Evolutionary conservation across 208 protist species (phyloP).

Genomic region (Naegleria lovaniensis): DNA sequence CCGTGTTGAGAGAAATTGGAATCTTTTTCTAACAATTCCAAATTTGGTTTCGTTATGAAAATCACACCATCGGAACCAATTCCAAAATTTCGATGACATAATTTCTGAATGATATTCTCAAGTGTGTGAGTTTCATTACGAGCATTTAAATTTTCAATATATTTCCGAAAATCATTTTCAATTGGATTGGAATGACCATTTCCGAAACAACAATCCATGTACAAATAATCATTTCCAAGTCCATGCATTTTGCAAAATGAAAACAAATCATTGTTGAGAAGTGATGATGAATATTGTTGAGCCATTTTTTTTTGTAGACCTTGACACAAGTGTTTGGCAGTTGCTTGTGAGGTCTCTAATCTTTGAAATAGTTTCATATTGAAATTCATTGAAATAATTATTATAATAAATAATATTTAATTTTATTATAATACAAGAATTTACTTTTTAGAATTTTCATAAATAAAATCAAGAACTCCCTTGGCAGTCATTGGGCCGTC

Average conservation of each 20-base stretch:
- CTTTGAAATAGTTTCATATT: too few relatives aligned
- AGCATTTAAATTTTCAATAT: not conserved
- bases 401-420: too few relatives aligned
- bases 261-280: not conserved
- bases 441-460: not conserved
- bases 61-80: not conserved
- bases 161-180: not conserved
- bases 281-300: too few relatives aligned
- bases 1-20: too few relatives aligned
- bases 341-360: too few relatives aligned
- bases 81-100: not conserved
- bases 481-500: not conserved
- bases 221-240: conserved; percentile 4
- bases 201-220: not conserved
- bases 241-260: not conserved
- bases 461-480: not conserved
- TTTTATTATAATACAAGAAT: too few relatives aligned
- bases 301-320: too few relatives aligned
- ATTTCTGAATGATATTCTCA: not conserved
- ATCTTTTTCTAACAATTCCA: not conserved
- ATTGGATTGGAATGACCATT: not conserved
- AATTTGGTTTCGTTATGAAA: not conserved
- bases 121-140: not conserved
- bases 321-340: too few relatives aligned
- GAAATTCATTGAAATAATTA: too few relatives aligned